A percentile compares a stretch with the other conserved stretches of the same genome.
phyloP scores from a whole-genome alignment of 768 basidiomycete species.

The Lactarius hengduanensis region DNA sequence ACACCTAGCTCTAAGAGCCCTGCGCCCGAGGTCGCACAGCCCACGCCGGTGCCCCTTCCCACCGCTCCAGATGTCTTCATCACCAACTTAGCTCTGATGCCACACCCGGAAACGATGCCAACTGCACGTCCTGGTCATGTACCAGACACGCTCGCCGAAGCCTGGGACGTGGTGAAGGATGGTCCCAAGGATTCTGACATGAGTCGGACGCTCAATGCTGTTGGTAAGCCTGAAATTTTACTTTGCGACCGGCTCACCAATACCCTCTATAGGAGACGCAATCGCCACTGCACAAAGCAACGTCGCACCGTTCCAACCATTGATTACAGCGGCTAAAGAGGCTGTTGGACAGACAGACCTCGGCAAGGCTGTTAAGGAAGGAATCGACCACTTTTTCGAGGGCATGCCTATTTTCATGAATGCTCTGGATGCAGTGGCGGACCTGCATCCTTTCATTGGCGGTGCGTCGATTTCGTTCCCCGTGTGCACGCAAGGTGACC shows the following conservation, averaged over 20 bases:
- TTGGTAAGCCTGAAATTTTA: not conserved
- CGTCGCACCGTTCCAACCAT: not conserved
- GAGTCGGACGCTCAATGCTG: not conserved
- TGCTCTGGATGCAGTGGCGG: slow-evolving; percentile 33
- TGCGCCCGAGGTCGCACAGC: not conserved
- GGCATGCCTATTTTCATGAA: slow-evolving; percentile 33
- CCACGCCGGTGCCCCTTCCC: not conserved
- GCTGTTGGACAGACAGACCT: slow-evolving; percentile 11
- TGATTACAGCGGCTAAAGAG: slow-evolving; percentile 3
- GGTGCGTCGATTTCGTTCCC: slow-evolving; percentile 22
- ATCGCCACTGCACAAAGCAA: not conserved
- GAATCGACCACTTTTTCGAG: slow-evolving; percentile 31
- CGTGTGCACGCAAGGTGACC: not conserved
- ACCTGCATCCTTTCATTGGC: slow-evolving; percentile 34
- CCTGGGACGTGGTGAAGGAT: slow-evolving; percentile 9
- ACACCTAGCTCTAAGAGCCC: not conserved
- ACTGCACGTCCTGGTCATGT: not conserved
- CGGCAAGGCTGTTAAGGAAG: slow-evolving; percentile 22
- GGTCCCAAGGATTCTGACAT: not conserved
- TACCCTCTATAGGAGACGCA: not conserved
- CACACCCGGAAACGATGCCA: not conserved
- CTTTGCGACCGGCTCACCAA: not conserved
- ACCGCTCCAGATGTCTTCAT: not conserved
- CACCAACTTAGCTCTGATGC: not conserved
- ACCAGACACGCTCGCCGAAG: slow-evolving; percentile 6